Evolutionary conservation across 2,329 filamentous ascomycete species (phyloP).

Genomic region (Sclerotinia nivalis): DNA sequence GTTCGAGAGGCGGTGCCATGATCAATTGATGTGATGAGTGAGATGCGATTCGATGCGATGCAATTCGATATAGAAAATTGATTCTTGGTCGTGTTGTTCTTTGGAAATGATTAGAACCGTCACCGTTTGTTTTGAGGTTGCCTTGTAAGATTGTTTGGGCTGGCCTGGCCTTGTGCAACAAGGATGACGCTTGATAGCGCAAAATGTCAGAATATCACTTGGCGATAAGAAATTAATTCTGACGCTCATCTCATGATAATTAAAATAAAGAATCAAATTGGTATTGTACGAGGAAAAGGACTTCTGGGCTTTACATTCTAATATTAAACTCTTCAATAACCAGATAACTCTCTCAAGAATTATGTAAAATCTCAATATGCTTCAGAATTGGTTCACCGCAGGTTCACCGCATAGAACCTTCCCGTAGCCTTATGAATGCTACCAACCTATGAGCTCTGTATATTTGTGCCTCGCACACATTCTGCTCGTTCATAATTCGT

Average conservation of each 20-base stretch:
- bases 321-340: constrained; percentile 18
- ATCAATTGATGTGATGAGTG: constrained; percentile 14
- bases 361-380: constrained; percentile 23
- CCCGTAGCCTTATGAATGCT: constrained; percentile 15
- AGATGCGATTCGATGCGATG: constrained; percentile 6
- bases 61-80: not conserved
- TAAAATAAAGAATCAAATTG: constrained; percentile 12
- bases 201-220: constrained; percentile 18
- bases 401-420: not conserved
- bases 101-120: not conserved
- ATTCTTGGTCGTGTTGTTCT: constrained; percentile 10
- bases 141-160: constrained; percentile 1
- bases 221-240: constrained; percentile 17
- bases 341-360: constrained; percentile 17
- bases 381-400: constrained; percentile 17
- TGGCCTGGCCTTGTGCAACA: not conserved
- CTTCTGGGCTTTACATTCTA: constrained; percentile 17
- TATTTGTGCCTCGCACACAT: constrained; percentile 19
- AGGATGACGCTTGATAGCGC: constrained; percentile 20
- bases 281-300: constrained; percentile 13
- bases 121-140: constrained; percentile 18
- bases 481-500: constrained; percentile 31
- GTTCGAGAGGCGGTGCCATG: constrained; percentile 67
- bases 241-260: constrained; percentile 1
- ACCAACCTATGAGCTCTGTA: constrained; percentile 23